Evolutionary conservation across 371 early-diverging fungal species (phyloP), one percentile per base, ranked within the genome.

Genomic region (Apophysomyces sp.): DNA sequence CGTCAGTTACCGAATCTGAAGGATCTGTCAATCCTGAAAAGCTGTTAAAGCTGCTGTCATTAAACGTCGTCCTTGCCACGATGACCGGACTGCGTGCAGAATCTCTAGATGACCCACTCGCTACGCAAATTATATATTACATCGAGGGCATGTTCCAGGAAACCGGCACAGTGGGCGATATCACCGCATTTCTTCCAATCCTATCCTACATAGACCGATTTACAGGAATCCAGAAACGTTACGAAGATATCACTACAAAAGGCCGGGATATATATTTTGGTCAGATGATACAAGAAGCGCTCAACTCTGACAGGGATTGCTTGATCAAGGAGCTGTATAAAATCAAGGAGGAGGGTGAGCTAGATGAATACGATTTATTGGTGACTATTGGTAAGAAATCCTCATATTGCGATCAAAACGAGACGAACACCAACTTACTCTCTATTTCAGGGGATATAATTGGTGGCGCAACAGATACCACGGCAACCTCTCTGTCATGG

Each of bases 361-460:
- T 67, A 49, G 67, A 67, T 52, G 55, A 62, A 21, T 34, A 53
- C 39, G 67, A 67, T 37, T 41, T 67, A 1, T 3, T 62, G 54
- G 67, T 67, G 11, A 54, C 40, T 2, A 30, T 40, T 29, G 57
- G 66, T 61, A 60, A 18, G 28, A n/a, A 34, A 34, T 28, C 2
- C 27, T 52, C 8, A 18, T 60, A 13, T 15, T 49, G n/a, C n/a
- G n/a, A n/a, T n/a, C 34, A 18, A 18, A 12, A 54, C 26, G 51
- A 31, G 26, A 52, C 36, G 18, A 9, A 51, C 39, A n/a, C 37
- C 13, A 60, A n/a, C 8, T 28, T 52, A 16, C 5, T 26, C 1
- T 32, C 3, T 44, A 24, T 30, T 18, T 26, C 49, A 65, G 65
- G 34, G 16, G 61, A 56, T 36, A 27, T 60, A 13, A 9, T 65